Evolutionary conservation across 768 basidiomycete species (phyloP).

Genomic region (Solioccasus polychromus): DNA sequence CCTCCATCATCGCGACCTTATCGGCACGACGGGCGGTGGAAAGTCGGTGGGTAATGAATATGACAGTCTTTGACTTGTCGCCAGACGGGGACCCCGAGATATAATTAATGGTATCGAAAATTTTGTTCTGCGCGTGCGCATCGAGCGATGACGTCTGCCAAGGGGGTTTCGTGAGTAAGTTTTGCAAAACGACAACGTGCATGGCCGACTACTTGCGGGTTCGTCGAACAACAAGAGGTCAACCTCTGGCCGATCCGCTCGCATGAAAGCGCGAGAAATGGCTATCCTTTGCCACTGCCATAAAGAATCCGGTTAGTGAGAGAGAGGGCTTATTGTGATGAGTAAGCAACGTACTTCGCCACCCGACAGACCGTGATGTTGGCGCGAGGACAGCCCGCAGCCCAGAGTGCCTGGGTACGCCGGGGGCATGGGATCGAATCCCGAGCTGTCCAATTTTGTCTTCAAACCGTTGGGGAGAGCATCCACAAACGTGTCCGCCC

Average conservation of each 20-base stretch:
- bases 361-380: conserved; percentile 71
- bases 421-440: conserved; percentile 48
- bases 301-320: conserved; percentile 9
- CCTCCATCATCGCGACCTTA: conserved; percentile 85
- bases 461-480: conserved; percentile 69
- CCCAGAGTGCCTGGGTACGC: conserved; percentile 29
- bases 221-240: conserved; percentile 85
- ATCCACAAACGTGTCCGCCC: conserved; percentile 63
- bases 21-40: conserved; percentile 80
- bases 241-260: conserved; percentile 68
- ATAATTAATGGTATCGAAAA: conserved; percentile 72
- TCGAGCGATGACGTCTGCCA: conserved; percentile 75
- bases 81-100: conserved; percentile 58
- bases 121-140: conserved; percentile 73
- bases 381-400: conserved; percentile 32
- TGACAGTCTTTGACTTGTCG: conserved; percentile 63
- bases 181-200: conserved; percentile 3
- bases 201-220: conserved; percentile 50
- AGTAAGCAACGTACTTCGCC: conserved; percentile 61
- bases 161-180: conserved; percentile 5
- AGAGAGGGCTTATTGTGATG: conserved; percentile 13
- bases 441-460: conserved; percentile 65
- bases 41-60: conserved; percentile 83
- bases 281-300: conserved; percentile 84
- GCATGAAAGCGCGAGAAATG: conserved; percentile 84